Base-by-base conservation (phyloP, 202 grass and related monocot species). In the Carex arenaria region DNA sequence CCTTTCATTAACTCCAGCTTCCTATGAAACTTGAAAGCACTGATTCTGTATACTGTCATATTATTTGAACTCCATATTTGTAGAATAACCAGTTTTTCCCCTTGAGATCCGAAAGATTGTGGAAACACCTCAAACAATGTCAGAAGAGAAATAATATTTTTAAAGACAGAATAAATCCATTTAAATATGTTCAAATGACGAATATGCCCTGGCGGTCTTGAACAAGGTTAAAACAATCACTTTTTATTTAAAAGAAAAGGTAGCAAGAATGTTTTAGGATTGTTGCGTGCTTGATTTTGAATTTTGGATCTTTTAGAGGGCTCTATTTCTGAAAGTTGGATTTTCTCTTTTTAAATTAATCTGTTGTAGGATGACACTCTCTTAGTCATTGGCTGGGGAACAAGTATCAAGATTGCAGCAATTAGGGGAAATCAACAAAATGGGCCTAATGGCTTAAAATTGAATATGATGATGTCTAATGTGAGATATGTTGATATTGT, bases 381-480 rank as follows among this genome's bases (percentile, higher is more conserved):
- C 65, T 95, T 99, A 85, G 93, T 99, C 70, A 91, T 99, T 88
- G 96, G 91, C 65, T 99, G 93, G 96, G 96, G 96, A 88, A 90
- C 91, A 88, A 90, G 80, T 78, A 85, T 99, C 72, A 99, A 95
- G 79, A 90, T 96, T 72, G 96, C 93, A 88, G 96, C 85, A 7
- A 95, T 99, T 72, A 89, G 88, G 82, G 88, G 78, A 84, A 92
- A 92, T 85, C 85, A 17, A 67, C 90, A 91, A 66, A 87, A 88
- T 57, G 89, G 89, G 63, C 75, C 88, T 68, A 99, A 94, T 94
- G 96, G 96, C 47, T 61, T 93, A 66, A 91, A 95, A 71, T 92
- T 85, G 64, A 95, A 82, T 83, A 87, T 90, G 18, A 87, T 83
- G 11, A 56, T 83, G 73, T 80, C 87, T 78, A 86, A 67, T 92